These are phyloP conservation scores for Skeletonema costatum DNA, from an alignment of 108 stramenopile genomes.

Conservation along the genomic window DNA sequence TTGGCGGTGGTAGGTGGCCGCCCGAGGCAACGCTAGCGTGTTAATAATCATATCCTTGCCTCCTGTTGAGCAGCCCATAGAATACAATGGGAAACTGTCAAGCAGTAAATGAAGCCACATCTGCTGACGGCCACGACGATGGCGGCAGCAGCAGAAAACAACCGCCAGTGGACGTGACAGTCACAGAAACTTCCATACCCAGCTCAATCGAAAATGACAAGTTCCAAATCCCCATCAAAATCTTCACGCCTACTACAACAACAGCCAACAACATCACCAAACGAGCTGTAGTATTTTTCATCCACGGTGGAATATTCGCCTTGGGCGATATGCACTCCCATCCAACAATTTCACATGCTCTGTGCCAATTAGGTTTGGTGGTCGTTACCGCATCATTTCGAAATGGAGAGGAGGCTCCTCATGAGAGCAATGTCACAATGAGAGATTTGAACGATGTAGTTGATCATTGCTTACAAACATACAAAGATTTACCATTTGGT, in stretches of 20 bases:
- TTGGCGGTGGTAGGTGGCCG: too few relatives aligned
- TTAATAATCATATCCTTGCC: too few relatives aligned
- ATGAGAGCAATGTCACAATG: constrained; percentile 17
- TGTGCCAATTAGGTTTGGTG: constrained; percentile 12
- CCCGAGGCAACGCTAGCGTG: too few relatives aligned
- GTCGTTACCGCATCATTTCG: constrained; percentile 46
- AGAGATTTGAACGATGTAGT: constrained; percentile 30
- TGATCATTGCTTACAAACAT: not conserved
- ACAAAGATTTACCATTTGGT: constrained; percentile 30
- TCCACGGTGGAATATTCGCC: constrained; percentile 46
- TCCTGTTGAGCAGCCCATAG: too few relatives aligned
- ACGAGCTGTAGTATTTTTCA: constrained; percentile 32
- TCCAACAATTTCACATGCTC: constrained; percentile 13
- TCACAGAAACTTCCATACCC: not conserved
- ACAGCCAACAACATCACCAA: not conserved
- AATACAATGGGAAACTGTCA: not conserved
- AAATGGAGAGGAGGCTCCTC: constrained; percentile 23
- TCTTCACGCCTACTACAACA: not conserved
- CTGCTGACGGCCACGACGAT: too few relatives aligned
- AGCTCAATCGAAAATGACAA: constrained; percentile 8
- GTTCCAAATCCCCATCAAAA: constrained; percentile 24
- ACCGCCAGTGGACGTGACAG: too few relatives aligned
- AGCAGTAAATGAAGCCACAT: too few relatives aligned
- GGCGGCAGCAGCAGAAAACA: too few relatives aligned
- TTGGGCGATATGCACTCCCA: constrained; percentile 23